Percentiles rank a stretch among this genome's conserved stretches.
phyloP scores from a whole-genome alignment of 352 stramenopile genomes.

The Thraustochytrium striatum region DNA sequence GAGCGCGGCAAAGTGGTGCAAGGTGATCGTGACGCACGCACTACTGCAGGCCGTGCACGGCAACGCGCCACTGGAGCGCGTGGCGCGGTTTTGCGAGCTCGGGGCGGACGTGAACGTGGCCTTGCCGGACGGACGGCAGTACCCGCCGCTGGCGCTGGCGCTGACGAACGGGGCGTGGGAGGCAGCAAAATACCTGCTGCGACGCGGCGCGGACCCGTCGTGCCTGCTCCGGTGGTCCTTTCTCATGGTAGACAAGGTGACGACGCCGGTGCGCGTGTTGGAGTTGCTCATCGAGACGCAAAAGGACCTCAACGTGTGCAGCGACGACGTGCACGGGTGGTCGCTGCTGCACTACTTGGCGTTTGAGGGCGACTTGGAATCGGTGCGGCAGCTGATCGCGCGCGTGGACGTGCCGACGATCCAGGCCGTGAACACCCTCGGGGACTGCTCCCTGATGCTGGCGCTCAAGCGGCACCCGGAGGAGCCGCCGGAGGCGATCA shows the following conservation, averaged over 20 bases:
- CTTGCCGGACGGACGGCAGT: slow-evolving; percentile 28
- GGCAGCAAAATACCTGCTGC: slow-evolving; percentile 37
- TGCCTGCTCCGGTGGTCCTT: slow-evolving; percentile 44
- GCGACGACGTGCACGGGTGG: slow-evolving; percentile 40
- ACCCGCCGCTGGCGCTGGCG: slow-evolving; percentile 30
- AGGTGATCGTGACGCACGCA: slow-evolving; percentile 8
- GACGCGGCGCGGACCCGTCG: slow-evolving; percentile 22
- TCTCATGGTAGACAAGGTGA: slow-evolving; percentile 36
- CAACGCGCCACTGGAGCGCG: neutral
- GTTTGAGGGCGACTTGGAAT: slow-evolving; percentile 35
- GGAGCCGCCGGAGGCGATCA: neutral
- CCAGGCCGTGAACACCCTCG: slow-evolving; percentile 30
- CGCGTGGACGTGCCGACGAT: slow-evolving; percentile 41
- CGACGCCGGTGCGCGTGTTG: neutral
- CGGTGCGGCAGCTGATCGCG: slow-evolving; percentile 28
- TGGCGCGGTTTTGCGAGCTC: slow-evolving; percentile 38
- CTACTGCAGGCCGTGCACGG: slow-evolving; percentile 36
- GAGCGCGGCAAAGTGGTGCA: neutral
- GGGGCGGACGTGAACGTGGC: slow-evolving; percentile 31
- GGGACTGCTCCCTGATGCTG: slow-evolving; percentile 37
- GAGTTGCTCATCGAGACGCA: slow-evolving; percentile 42
- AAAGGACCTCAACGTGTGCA: slow-evolving; percentile 46
- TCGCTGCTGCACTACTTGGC: slow-evolving; percentile 42
- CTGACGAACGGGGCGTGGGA: slow-evolving; percentile 2
- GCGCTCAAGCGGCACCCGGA: slow-evolving; percentile 6